A percentile compares a stretch with the other conserved stretches of the same genome.
Conservation (phyloP, 1,284 basidiomycete species). For the Cutaneotrichosporon spelunceum region DNA sequence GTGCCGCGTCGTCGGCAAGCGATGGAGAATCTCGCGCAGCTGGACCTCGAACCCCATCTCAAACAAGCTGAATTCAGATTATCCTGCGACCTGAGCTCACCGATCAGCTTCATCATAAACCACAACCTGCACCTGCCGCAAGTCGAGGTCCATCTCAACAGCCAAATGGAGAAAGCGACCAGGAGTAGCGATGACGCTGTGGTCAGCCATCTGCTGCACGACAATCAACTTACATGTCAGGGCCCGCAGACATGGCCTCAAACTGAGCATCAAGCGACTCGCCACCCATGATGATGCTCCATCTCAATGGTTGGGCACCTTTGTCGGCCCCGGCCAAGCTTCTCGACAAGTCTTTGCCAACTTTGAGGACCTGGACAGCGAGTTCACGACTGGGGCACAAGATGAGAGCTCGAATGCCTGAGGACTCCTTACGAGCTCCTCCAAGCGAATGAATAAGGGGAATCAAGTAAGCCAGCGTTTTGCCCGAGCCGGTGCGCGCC, state of each 20-base stretch:
- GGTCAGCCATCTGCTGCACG: not conserved
- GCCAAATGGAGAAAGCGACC: conserved; percentile 92
- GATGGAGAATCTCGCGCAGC: conserved; percentile 82
- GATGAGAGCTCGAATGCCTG: conserved; percentile 84
- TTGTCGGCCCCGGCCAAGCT: conserved; percentile 57
- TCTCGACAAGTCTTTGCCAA: conserved; percentile 87
- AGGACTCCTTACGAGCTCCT: conserved; percentile 65
- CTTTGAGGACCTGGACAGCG: conserved; percentile 87
- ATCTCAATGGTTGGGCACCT: conserved; percentile 66
- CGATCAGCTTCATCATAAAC: conserved; percentile 98
- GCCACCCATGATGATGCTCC: conserved; percentile 94
- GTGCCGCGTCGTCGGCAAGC: conserved; percentile 81
- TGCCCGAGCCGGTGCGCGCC: conserved; percentile 97
- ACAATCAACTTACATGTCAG: conserved; percentile 74
- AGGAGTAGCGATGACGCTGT: conserved; percentile 91
- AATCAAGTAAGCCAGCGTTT: conserved; percentile 93
- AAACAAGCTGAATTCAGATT: conserved; percentile 62
- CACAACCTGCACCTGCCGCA: conserved; percentile 82
- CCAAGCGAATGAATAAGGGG: conserved; percentile 85
- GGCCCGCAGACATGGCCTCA: conserved; percentile 88
- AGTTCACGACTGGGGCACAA: conserved; percentile 90
- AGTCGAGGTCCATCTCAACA: conserved; percentile 94
- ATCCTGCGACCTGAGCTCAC: conserved; percentile 22
- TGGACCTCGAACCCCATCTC: conserved; percentile 97
- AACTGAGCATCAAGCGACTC: conserved; percentile 96